Percentiles rank a stretch among this genome's conserved stretches.
These are phyloP conservation scores for Ajuga reptans DNA, from an alignment of 305 asterid species.

Conservation along the genomic window DNA sequence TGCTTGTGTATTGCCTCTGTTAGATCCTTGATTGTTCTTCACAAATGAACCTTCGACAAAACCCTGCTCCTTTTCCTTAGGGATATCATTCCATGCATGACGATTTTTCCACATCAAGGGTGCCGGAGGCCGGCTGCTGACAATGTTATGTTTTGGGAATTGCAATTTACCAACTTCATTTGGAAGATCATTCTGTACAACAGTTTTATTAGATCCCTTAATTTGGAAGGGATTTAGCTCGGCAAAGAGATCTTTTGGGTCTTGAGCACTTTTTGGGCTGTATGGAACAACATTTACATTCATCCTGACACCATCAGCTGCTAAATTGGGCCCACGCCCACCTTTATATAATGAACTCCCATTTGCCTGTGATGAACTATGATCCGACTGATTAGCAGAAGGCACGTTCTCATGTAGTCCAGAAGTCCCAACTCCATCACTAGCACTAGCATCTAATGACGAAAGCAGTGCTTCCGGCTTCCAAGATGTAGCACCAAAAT, in stretches of 20 bases:
- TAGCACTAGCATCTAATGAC: constrained; percentile 30
- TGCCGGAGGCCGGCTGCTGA: constrained; percentile 52
- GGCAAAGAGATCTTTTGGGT: constrained; percentile 75
- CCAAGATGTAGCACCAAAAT: constrained; percentile 31
- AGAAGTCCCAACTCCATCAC: constrained; percentile 58
- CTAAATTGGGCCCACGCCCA: constrained; percentile 63
- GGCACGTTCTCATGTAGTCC: constrained; percentile 38
- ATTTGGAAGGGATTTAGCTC: constrained; percentile 93
- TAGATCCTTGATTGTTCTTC: constrained; percentile 40
- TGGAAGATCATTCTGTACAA: constrained; percentile 41
- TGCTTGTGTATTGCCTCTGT: constrained; percentile 35
- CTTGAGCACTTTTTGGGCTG: constrained; percentile 52
- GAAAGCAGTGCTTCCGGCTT: constrained; percentile 38
- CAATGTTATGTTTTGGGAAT: constrained; percentile 41
- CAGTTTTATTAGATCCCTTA: constrained; percentile 64
- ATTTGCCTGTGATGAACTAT: constrained; percentile 41
- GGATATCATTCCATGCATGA: constrained; percentile 53
- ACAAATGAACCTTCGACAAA: constrained; percentile 30
- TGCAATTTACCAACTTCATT: constrained; percentile 53
- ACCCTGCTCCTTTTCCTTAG: constrained; percentile 44
- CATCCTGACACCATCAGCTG: constrained; percentile 56
- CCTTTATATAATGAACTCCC: constrained; percentile 68
- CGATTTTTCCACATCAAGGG: constrained; percentile 70
- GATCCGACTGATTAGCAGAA: constrained; percentile 50
- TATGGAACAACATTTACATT: constrained; percentile 69